Base-by-base conservation (phyloP, 164 flowering plant genomes). In the Tetrastigma voinierianum region DNA sequence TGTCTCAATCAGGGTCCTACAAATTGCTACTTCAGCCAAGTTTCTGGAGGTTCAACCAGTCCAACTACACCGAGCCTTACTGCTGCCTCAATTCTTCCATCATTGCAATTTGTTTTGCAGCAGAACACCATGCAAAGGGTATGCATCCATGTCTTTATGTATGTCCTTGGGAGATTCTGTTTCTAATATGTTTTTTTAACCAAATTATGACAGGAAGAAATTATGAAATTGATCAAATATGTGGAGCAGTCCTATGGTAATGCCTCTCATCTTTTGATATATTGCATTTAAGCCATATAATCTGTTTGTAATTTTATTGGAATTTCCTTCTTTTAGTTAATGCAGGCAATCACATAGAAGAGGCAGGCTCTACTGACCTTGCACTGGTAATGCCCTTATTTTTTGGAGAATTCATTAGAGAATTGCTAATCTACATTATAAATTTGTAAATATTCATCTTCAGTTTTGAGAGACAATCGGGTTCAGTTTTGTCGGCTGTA, bases 101-200 rank as follows among this genome's bases (percentile, higher is more conserved):
- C 89, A 52, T 71, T 93, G 81, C 98, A 90, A 32, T 74, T 58
- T 65, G 71, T 80, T 70, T 70, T 80, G 76, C 84, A 73, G 68
- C 81, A 77, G 67, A 77, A 77, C 62, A 21, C 72, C 53, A 49
- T 68, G 57, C 84, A 80, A 66, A 67, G 75, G 74, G 84, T 80
- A 70, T 54, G 47, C 43, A n/a, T 60, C 13, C 44, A 24, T 10
- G 52, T 47, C 10, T 70, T 8, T n/a, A 54, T 23, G 2, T 44
- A 18, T 24, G 8, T 59, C 17, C 17, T 47, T 61, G 46, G 14
- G 21, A 60, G 16, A 53, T 53, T 53, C 10, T 11, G 3, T 24
- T 14, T 57, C 57, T 61, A 59, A 25, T 19, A 32, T 51, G 14
- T 43, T 23, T 46, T 46, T n/a, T 46, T 15, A 16, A 69, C 15